phyloP scores from a whole-genome alignment of 495 filamentous ascomycete genomes.

The Annulohypoxylon nitens region DNA sequence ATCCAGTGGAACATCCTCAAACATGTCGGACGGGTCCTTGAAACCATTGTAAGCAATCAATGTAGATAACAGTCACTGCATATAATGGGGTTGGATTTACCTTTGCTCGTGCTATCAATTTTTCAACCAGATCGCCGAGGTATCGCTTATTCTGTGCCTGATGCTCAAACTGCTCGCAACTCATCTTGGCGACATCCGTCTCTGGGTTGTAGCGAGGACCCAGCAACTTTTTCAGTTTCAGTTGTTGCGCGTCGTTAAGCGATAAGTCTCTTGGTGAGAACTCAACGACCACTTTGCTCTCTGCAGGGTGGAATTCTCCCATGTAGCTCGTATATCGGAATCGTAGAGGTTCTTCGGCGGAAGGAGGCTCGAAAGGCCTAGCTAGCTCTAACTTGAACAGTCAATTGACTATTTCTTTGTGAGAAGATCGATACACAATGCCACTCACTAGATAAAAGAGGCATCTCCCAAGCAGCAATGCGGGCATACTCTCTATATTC shows the following conservation, averaged over 20 bases:
- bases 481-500: slow-evolving; percentile 91
- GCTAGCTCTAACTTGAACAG: slow-evolving; percentile 72
- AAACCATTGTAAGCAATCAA: slow-evolving; percentile 22
- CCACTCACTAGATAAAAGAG: slow-evolving; percentile 81
- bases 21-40: slow-evolving; percentile 79
- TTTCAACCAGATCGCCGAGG: slow-evolving; percentile 80
- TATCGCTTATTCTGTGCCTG: slow-evolving; percentile 97
- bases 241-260: slow-evolving; percentile 73
- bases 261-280: slow-evolving; percentile 77
- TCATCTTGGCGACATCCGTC: slow-evolving; percentile 87
- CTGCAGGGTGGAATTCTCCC: slow-evolving; percentile 92
- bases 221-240: slow-evolving; percentile 88
- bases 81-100: slow-evolving; percentile 52
- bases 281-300: slow-evolving; percentile 92
- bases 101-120: slow-evolving; percentile 80
- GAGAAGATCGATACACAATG: slow-evolving; percentile 3
- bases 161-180: slow-evolving; percentile 86
- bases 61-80: not conserved
- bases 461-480: slow-evolving; percentile 96
- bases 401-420: slow-evolving; percentile 45
- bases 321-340: slow-evolving; percentile 98
- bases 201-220: slow-evolving; percentile 92
- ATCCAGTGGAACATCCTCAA: slow-evolving; percentile 91
- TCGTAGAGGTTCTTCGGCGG: slow-evolving; percentile 75
- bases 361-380: slow-evolving; percentile 81